Evolutionary conservation across 225 moss, liverwort and hornwort genomes (phyloP).

Genomic region (Straminergon stramineum): DNA sequence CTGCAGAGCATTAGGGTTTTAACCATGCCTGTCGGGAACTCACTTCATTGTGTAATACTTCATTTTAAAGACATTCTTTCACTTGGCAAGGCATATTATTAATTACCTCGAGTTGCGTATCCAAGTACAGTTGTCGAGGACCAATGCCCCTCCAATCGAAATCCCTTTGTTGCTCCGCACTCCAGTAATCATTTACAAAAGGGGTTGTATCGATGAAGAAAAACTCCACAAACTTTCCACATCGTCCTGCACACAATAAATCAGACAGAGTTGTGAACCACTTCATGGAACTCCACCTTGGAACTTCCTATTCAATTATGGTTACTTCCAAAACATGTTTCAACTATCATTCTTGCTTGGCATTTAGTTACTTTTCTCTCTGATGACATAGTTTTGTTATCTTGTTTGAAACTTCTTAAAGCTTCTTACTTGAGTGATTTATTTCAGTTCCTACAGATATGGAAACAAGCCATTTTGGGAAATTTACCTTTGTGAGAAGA

Average conservation of each 20-base stretch:
- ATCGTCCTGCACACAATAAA: slow-evolving; percentile 11
- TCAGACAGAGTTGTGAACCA: neutral
- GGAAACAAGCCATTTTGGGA: neutral
- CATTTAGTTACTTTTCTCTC: neutral
- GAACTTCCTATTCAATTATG: neutral
- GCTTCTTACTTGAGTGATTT: neutral
- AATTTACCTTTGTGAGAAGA: slow-evolving; percentile 16
- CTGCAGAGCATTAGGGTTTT: no score
- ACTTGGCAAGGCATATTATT: neutral
- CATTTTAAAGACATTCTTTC: neutral
- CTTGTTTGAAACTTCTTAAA: neutral
- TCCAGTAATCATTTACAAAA: slow-evolving; percentile 62
- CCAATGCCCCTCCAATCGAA: slow-evolving; percentile 64
- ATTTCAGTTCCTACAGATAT: neutral
- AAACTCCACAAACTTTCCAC: slow-evolving; percentile 44
- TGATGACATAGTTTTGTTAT: neutral
- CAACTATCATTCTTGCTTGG: no score
- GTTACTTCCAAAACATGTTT: neutral
- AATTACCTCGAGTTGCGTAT: slow-evolving; percentile 37
- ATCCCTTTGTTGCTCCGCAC: slow-evolving; percentile 3
- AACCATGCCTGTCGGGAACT: neutral
- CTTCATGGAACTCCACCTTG: neutral
- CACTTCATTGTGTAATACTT: no score
- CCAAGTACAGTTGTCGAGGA: slow-evolving; percentile 35
- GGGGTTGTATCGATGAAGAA: slow-evolving; percentile 80